Evolutionary conservation across 371 early-diverging fungal genomes (phyloP).

Genomic region (Encephalitozoon hellem): DNA sequence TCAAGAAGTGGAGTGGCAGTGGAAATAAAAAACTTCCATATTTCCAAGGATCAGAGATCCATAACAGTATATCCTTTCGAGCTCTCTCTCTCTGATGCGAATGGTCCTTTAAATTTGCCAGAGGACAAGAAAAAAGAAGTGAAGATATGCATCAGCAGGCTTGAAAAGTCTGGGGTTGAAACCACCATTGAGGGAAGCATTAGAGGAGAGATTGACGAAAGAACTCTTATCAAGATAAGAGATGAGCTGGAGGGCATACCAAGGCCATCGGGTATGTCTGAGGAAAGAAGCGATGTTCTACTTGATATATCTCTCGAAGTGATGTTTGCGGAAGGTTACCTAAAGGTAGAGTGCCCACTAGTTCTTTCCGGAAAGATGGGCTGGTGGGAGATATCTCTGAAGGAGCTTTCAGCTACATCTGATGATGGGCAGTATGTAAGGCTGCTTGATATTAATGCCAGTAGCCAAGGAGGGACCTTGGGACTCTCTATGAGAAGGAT

Average conservation of each 20-base stretch:
- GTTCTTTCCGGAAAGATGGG: background rate
- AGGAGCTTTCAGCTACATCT: background rate
- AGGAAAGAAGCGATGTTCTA: background rate
- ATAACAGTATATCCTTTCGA: background rate
- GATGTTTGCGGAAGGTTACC: background rate
- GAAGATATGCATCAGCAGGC: background rate
- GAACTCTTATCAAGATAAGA: background rate
- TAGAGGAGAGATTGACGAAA: background rate
- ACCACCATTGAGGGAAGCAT: background rate
- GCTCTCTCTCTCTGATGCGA: background rate
- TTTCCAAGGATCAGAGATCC: background rate
- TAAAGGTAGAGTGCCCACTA: background rate
- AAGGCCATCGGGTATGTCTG: background rate
- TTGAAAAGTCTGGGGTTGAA: background rate
- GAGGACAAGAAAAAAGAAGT: background rate
- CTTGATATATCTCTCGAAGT: background rate
- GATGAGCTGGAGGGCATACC: background rate
- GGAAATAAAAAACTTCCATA: background rate
- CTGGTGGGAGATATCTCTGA: background rate
- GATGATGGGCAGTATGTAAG: background rate
- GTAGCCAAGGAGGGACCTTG: background rate
- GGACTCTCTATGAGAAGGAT: background rate
- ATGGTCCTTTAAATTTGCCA: background rate
- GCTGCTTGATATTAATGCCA: background rate
- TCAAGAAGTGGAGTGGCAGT: background rate